Conservation (phyloP, 2,329 filamentous ascomycete genomes). For the Sphaerulina vaccinii region DNA sequence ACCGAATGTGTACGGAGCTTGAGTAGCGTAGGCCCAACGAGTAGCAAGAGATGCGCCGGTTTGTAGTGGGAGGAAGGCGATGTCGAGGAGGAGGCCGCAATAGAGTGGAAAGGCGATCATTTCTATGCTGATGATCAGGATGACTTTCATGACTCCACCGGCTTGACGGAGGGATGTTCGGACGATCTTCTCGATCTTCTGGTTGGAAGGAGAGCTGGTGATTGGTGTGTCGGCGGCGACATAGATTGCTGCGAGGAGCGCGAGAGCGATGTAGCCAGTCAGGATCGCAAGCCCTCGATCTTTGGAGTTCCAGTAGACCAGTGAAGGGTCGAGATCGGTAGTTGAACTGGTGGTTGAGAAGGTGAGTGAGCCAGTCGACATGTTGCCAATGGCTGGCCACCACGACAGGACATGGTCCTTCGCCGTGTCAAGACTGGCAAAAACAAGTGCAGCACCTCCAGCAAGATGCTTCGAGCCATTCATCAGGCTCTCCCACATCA, state of each 20-base stretch:
- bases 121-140: slow-evolving; percentile 97
- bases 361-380: slow-evolving; percentile 27
- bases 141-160: slow-evolving; percentile 95
- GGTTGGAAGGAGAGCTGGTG: slow-evolving; percentile 59
- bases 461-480: slow-evolving; percentile 11
- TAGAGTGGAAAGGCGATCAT: slow-evolving; percentile 98
- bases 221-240: slow-evolving; percentile 71
- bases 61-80: slow-evolving; percentile 86
- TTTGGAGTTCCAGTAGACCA: slow-evolving; percentile 47
- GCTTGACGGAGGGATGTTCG: slow-evolving; percentile 87
- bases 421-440: slow-evolving; percentile 17
- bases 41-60: slow-evolving; percentile 74
- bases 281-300: slow-evolving; percentile 72
- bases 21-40: slow-evolving; percentile 72
- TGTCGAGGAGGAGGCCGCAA: slow-evolving; percentile 85
- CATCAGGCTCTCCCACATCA: slow-evolving; percentile 19
- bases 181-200: slow-evolving; percentile 68
- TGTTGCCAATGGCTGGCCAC: slow-evolving; percentile 21
- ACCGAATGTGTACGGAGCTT: slow-evolving; percentile 81
- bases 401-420: slow-evolving; percentile 23
- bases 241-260: slow-evolving; percentile 73
- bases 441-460: slow-evolving; percentile 17
- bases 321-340: slow-evolving; percentile 38
- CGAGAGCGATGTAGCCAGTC: slow-evolving; percentile 77
- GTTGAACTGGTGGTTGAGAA: slow-evolving; percentile 17